Evolutionary conservation across 768 basidiomycete species (phyloP).

Genomic region (Austroboletus eburneus): DNA sequence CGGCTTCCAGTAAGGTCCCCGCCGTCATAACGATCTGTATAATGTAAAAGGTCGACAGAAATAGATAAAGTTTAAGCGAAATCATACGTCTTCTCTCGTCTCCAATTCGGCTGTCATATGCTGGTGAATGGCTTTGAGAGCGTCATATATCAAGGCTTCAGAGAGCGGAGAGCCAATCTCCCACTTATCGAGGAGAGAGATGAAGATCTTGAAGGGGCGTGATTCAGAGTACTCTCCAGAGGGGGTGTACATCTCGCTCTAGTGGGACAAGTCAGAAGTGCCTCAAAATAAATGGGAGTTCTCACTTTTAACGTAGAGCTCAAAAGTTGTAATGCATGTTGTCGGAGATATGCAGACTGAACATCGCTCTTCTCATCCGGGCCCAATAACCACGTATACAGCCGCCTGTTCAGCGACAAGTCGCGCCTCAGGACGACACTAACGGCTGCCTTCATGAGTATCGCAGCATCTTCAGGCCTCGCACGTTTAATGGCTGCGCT

Average conservation of each 20-base stretch:
- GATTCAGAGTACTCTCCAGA: slow-evolving; percentile 73
- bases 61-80: background rate
- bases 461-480: slow-evolving; percentile 65
- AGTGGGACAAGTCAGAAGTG: slow-evolving; percentile 12
- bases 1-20: slow-evolving; percentile 85
- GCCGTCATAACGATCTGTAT: slow-evolving; percentile 74
- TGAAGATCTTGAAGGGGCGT: slow-evolving; percentile 92
- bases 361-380: slow-evolving; percentile 70
- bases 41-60: slow-evolving; percentile 1
- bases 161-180: slow-evolving; percentile 86
- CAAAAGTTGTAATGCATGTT: slow-evolving; percentile 71
- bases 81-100: slow-evolving; percentile 56
- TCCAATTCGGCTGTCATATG: slow-evolving; percentile 51
- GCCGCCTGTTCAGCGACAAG: slow-evolving; percentile 84
- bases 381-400: slow-evolving; percentile 93
- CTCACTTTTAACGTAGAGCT: slow-evolving; percentile 62
- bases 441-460: slow-evolving; percentile 83
- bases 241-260: slow-evolving; percentile 76
- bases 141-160: slow-evolving; percentile 72
- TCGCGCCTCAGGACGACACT: slow-evolving; percentile 91
- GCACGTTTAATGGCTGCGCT: slow-evolving; percentile 67
- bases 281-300: slow-evolving; percentile 2
- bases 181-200: slow-evolving; percentile 95
- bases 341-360: slow-evolving; percentile 67
- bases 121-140: slow-evolving; percentile 66